Evolutionary conservation across 805 yeast species (phyloP), one percentile per base, ranked within the genome.

Genomic region (Metschnikowia noctiluminum): DNA sequence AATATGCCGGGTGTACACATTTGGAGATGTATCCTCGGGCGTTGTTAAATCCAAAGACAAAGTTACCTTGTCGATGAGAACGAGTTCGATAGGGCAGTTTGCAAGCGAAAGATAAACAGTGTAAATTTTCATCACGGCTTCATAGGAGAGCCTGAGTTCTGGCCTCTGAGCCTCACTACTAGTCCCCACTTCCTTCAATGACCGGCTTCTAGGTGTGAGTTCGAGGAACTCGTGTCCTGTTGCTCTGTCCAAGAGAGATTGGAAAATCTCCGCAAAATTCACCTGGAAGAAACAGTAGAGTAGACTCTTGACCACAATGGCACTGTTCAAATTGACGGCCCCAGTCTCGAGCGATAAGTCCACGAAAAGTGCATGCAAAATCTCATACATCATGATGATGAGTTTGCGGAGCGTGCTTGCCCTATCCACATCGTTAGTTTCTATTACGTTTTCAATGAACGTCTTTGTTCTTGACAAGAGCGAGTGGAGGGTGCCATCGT

Each of bases 41-140:
- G 59, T 62, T 13, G 70, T 63, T 34, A 66, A 64, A 50, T 67
- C 71, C 13, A 62, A 58, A 2, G 69, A 61, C n/a, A 58, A 43
- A 1, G 59, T 45, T 5, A 49, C 49, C 31, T 57, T 49, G 28
- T 56, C 56, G 12, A 51, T 59, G 0, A 63, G 60, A 13, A 65
- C 45, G 26, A 62, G 54, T 13, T 41, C 42, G 4, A 50, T 37
- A 10, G 71, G 71, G 30, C 63, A 50, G 30, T 55, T 55, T 3
- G 66, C 58, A 15, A 69, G 58, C 1, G 63, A 47, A 2, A 63
- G 61, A 30, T 63, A 40, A 9, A 69, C 53, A 7, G 55, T 52
- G 44, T 61, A 63, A 2, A 69, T 31, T 35, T 60, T 62, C 44
- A 63, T 56, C 16, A 62, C 50, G 1, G 67, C 63, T 28, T 65